Base-by-base conservation (phyloP, 306 rosid species). In the Oemleria cerasiformis region DNA sequence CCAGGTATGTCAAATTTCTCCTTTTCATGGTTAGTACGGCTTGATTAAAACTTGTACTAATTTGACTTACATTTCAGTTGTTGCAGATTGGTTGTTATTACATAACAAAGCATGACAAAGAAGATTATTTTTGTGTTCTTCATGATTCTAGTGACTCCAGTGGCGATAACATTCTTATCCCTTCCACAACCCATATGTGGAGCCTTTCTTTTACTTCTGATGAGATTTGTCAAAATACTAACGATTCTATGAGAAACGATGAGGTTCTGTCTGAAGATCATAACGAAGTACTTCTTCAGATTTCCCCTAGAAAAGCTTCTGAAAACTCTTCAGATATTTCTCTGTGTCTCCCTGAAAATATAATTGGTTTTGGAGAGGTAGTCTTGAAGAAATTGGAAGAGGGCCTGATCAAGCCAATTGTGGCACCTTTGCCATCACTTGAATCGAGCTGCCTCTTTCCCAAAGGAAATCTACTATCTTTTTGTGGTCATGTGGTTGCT, bases 81-180 rank as follows among this genome's bases (percentile, higher is more conserved):
- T 72, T 94, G 88, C 94, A 84, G 84, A 91, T 94, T 76, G 97
- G 96, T 72, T 78, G 78, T 74, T 82, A 86, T 84, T 94, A 91
- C 83, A 77, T 89, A 57, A 62, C 81, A 78, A 82, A 85, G 78
- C 83, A 82, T 79, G 50, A 75, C 53, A 60, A 49, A 62, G 80
- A 84, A 67, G 85, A 79, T 55, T 75, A 81, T 70, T 80, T 87
- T 63, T 82, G 88, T 81, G 70, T 70, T 53, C 23, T 68, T 8
- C 74, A 75, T 76, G 77, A 73, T 71, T 79, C 83, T 73, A 64
- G 38, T 53, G 65, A 49, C 69, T 62, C 62, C 60, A 67, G 73
- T 21, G 51, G 75, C 78, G 70, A 77, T 67, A 86, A 83, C 23
- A 42, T 86, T 81, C 72, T 73, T 54, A 72, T 88, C 69, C 81